Evolutionary conservation across 345 rosid species (phyloP), one percentile per base, ranked within the genome.

Genomic region (Litchi chinensis): DNA sequence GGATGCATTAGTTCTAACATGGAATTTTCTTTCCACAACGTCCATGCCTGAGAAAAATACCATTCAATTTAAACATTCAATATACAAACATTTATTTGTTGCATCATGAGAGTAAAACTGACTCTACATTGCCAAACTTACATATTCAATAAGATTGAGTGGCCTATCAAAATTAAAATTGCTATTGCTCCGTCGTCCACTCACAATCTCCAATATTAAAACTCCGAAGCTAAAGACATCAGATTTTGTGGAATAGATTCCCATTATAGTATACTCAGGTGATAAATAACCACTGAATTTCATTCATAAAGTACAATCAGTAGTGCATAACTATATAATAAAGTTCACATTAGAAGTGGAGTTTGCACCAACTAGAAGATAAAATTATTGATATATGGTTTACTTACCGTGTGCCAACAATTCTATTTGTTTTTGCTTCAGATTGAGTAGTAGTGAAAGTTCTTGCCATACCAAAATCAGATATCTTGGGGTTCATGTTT

Each of bases 141-240:
- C 84, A 48, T 81, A 59, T 39, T 65, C 78, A 9, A 76, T 56
- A 10, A 81, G 78, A 43, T 73, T 71, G 43, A 77, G 67, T 1
- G 71, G 70, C n/a, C 24, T 65, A 11, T 73, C 78, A 4, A 39
- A 0, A 24, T 60, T 15, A 39, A 59, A 37, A 12, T 60, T n/a
- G 19, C 6, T 62, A 10, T 76, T 81, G 28, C 26, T 39, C 57
- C 62, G 77, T n/a, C 68, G 73, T 9, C 84, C 77, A 4, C 83
- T 54, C 0, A 81, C 37, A 21, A 77, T 76, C 26, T 81, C 80
- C 10, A 81, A 12, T 6, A 71, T 12, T 39, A 76, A 40, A 0
- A 81, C 80, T 65, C 84, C 80, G 22, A 81, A 81, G 11, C 83
- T 76, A 12, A 41, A 81, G 32, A 76, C 83, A 73, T 81, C 83